A percentile compares a stretch with the other conserved stretches of the same genome.
These are phyloP conservation scores for Acanthamoeba royreba DNA, from an alignment of 208 protist genomes.

Conservation along the genomic window DNA sequence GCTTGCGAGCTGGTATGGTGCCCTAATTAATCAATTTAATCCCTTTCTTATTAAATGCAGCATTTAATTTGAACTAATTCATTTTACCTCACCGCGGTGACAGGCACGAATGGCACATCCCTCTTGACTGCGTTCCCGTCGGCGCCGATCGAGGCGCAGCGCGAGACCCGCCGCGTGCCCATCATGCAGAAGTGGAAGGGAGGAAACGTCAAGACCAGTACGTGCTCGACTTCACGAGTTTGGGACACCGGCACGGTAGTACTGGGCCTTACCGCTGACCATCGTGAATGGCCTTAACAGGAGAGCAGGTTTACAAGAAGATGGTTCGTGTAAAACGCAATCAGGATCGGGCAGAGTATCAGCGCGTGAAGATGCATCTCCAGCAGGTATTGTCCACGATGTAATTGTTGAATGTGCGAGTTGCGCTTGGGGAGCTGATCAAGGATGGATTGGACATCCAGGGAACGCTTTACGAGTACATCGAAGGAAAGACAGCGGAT, in stretches of 20 bases:
- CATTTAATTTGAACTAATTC: not conserved
- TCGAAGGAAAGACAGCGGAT: not conserved
- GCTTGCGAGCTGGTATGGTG: not conserved
- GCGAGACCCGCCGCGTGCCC: not conserved
- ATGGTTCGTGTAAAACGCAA: not conserved
- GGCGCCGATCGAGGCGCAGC: not conserved
- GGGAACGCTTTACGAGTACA: conserved; percentile 27
- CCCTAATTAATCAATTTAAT: not conserved
- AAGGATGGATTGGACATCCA: not conserved
- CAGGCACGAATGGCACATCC: not conserved
- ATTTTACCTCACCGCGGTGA: too few species aligned
- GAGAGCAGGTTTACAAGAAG: conserved; percentile 4
- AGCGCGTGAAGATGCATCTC: not conserved
- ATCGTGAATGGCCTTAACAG: not conserved
- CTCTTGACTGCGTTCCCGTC: not conserved
- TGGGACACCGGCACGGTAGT: too few species aligned
- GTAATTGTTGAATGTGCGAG: too few species aligned
- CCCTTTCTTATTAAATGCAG: not conserved
- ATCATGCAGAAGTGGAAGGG: conserved; percentile 15
- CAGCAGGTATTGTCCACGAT: not conserved
- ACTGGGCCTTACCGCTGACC: not conserved
- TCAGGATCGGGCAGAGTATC: not conserved
- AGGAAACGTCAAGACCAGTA: not conserved
- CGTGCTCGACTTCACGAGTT: too few species aligned
- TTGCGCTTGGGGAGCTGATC: too few species aligned